phyloP scores from a whole-genome alignment of 2,329 filamentous ascomycete genomes.

The Diaporthe aspalathi region DNA sequence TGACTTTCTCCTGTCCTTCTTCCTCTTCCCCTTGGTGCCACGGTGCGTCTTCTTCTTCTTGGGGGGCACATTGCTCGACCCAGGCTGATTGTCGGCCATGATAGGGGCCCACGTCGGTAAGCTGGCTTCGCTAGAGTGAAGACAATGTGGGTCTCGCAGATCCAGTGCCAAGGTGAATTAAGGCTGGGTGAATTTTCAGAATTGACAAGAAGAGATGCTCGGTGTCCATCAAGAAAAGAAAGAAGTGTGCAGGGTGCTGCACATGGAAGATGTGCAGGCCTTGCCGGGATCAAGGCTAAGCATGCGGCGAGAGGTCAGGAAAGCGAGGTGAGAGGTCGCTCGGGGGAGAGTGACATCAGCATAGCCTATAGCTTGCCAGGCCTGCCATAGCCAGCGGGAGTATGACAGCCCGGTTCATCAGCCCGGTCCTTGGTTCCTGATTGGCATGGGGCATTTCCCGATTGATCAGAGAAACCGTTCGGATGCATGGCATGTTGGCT shows the following conservation, averaged over 20 bases:
- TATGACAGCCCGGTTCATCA: not conserved
- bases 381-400: not conserved
- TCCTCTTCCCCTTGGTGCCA: conserved; percentile 72
- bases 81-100: conserved; percentile 23
- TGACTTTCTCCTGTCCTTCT: conserved; percentile 80
- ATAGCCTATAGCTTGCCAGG: too few relatives aligned
- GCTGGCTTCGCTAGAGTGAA: conserved; percentile 7
- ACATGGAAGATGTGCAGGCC: not conserved
- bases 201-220: not conserved
- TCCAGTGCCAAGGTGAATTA: not conserved
- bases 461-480: too few relatives aligned
- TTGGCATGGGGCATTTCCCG: conserved; percentile 1
- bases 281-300: conserved; percentile 9
- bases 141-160: conserved; percentile 3
- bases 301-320: not conserved
- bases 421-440: conserved; percentile 8
- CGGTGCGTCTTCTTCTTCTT: conserved; percentile 79
- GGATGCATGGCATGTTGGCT: too few relatives aligned
- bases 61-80: conserved; percentile 40
- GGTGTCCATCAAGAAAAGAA: not conserved
- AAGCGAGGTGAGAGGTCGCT: not conserved
- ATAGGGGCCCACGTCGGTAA: conserved; percentile 7
- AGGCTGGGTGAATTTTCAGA: not conserved
- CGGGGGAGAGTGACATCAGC: conserved; percentile 26
- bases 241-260: conserved; percentile 14